Conservation (phyloP, 2,329 filamentous ascomycete genomes). For the Xylaria arbuscula region DNA sequence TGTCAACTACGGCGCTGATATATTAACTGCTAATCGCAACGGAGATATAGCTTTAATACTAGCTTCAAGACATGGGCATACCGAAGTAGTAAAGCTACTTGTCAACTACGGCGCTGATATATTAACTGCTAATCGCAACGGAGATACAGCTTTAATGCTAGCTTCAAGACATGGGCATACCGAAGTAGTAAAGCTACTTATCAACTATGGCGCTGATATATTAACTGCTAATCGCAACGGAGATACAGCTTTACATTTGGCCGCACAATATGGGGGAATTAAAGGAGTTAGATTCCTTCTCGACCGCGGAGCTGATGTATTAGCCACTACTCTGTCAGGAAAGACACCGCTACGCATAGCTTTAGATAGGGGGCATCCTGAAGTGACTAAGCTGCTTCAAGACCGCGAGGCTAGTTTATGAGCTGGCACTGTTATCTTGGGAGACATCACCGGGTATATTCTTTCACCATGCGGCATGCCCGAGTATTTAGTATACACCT, state of each 20-base stretch:
- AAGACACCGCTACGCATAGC: neutral
- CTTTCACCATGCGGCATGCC: no score
- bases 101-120: neutral
- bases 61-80: neutral
- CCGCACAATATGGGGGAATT: neutral
- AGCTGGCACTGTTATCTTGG: neutral
- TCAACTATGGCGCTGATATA: slow-evolving; percentile 3
- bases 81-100: neutral
- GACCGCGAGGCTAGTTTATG: neutral
- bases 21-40: neutral
- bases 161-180: neutral
- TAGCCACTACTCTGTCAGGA: neutral
- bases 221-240: neutral
- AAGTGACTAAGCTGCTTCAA: neutral
- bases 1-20: neutral
- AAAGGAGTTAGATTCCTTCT: slow-evolving; percentile 6
- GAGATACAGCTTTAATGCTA: neutral
- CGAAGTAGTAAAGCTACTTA: neutral
- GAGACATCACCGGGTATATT: neutral
- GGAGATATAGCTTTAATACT: neutral
- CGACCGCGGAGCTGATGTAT: neutral
- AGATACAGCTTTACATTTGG: neutral
- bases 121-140: neutral
- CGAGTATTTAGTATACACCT: no score
- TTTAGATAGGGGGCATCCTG: neutral